phyloP scores from a whole-genome alignment of 1,284 basidiomycete species.

The Ganoderma leucocontextum region DNA sequence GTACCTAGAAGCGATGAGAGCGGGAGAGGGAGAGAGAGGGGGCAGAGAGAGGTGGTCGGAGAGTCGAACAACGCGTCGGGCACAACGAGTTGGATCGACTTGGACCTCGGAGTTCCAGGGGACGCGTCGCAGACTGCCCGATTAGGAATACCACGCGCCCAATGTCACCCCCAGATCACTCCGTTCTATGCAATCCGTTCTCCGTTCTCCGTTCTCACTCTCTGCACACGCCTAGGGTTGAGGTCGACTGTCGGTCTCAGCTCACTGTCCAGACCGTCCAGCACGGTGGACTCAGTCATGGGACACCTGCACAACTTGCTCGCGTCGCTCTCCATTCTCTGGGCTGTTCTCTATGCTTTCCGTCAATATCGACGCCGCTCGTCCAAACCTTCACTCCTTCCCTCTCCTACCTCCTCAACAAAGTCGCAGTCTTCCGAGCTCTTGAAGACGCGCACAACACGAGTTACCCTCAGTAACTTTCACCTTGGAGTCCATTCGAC shows the following conservation, averaged over 20 bases:
- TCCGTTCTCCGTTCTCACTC: no score
- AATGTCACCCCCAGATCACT: no score
- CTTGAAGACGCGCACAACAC: slow-evolving; percentile 24
- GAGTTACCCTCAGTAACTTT: slow-evolving; percentile 35
- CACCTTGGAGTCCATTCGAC: slow-evolving; percentile 63
- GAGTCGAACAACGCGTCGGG: slow-evolving; percentile 9
- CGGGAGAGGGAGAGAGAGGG: not conserved
- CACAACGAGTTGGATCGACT: not conserved
- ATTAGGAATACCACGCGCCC: slow-evolving; percentile 20
- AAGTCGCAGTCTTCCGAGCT: slow-evolving; percentile 18
- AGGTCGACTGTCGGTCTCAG: no score
- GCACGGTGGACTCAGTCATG: not conserved
- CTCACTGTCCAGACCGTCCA: not conserved
- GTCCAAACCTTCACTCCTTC: slow-evolving; percentile 10
- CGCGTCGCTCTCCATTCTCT: slow-evolving; percentile 31
- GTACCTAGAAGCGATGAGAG: slow-evolving; percentile 3
- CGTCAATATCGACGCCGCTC: slow-evolving; percentile 23
- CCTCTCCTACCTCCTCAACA: slow-evolving; percentile 23
- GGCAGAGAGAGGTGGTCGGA: slow-evolving; percentile 3
- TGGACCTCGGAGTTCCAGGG: not conserved
- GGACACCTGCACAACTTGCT: slow-evolving; percentile 4
- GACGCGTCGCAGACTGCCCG: slow-evolving; percentile 33
- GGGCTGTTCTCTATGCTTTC: slow-evolving; percentile 29
- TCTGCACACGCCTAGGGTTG: no score
- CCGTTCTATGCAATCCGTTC: no score